Conservation (phyloP, 805 yeast species). For the Yueomyces sinensis region DNA sequence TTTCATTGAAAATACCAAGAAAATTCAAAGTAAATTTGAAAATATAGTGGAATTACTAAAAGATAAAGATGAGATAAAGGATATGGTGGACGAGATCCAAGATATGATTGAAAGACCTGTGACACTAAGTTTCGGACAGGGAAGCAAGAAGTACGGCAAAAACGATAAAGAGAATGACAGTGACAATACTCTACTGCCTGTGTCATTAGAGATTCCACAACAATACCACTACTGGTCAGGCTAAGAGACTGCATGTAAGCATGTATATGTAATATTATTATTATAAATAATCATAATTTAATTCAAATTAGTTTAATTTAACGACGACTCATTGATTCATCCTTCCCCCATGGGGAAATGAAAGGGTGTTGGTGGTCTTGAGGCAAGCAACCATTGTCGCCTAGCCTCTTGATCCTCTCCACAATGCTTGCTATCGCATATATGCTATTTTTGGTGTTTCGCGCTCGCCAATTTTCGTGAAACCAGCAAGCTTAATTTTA, state of each 20-base stretch:
- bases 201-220: conserved; percentile 49
- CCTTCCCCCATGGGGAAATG: background rate
- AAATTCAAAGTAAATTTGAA: conserved; percentile 30
- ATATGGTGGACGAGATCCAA: conserved; percentile 1
- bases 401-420: too few relatives aligned
- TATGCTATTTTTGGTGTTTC: too few relatives aligned
- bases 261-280: background rate
- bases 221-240: conserved; percentile 54
- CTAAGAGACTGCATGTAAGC: background rate
- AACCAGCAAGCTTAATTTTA: too few relatives aligned
- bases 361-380: background rate
- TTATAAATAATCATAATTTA: background rate
- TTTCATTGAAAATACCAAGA: conserved; percentile 44
- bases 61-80: conserved; percentile 6
- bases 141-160: conserved; percentile 3
- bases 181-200: conserved; percentile 34
- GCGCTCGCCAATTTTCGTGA: too few relatives aligned
- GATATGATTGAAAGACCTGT: conserved; percentile 35
- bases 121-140: background rate
- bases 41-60: conserved; percentile 11
- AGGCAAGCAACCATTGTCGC: too few relatives aligned
- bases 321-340: background rate
- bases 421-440: too few relatives aligned
- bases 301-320: too few relatives aligned
- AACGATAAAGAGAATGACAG: conserved; percentile 4